phyloP scores from a whole-genome alignment of 2,329 filamentous ascomycete species.

The Thelonectria rubi region DNA sequence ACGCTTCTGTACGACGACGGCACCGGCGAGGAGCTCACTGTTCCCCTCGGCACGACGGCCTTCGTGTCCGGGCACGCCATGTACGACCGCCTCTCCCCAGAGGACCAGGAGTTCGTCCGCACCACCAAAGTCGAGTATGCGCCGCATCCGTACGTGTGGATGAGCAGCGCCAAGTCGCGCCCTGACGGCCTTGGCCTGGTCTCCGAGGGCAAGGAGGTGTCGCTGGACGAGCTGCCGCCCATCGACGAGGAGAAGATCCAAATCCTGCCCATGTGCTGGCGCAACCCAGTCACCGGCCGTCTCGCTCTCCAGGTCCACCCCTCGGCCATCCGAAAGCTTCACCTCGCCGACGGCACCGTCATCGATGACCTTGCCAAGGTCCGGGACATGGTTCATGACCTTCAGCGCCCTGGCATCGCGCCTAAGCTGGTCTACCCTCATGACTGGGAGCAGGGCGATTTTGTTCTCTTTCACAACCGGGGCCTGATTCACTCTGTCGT shows the following conservation, averaged over 20 bases:
- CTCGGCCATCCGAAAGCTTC: slow-evolving; percentile 73
- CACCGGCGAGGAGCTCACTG: slow-evolving; percentile 69
- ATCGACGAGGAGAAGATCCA: slow-evolving; percentile 74
- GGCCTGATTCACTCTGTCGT: slow-evolving; percentile 80
- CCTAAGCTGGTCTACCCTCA: slow-evolving; percentile 75
- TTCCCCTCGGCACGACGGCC: slow-evolving; percentile 79
- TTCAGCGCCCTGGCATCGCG: slow-evolving; percentile 78
- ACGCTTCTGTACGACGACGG: slow-evolving; percentile 79
- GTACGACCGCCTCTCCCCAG: slow-evolving; percentile 71
- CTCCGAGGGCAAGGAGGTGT: slow-evolving; percentile 71
- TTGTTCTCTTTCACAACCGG: slow-evolving; percentile 82
- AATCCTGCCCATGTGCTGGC: slow-evolving; percentile 79
- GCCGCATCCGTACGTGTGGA: slow-evolving; percentile 84
- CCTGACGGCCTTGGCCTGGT: slow-evolving; percentile 76
- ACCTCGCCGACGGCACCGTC: slow-evolving; percentile 71
- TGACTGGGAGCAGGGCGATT: slow-evolving; percentile 80
- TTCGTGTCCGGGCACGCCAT: slow-evolving; percentile 77
- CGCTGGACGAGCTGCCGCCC: slow-evolving; percentile 66
- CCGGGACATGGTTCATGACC: slow-evolving; percentile 71
- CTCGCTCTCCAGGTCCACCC: slow-evolving; percentile 80
- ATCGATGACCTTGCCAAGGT: slow-evolving; percentile 74
- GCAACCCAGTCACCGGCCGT: slow-evolving; percentile 74
- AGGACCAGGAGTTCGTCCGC: slow-evolving; percentile 73
- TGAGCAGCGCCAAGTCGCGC: slow-evolving; percentile 72
- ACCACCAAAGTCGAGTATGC: slow-evolving; percentile 78